Evolutionary conservation across 2,329 filamentous ascomycete species (phyloP).

Genomic region (Aureobasidium sp.): DNA sequence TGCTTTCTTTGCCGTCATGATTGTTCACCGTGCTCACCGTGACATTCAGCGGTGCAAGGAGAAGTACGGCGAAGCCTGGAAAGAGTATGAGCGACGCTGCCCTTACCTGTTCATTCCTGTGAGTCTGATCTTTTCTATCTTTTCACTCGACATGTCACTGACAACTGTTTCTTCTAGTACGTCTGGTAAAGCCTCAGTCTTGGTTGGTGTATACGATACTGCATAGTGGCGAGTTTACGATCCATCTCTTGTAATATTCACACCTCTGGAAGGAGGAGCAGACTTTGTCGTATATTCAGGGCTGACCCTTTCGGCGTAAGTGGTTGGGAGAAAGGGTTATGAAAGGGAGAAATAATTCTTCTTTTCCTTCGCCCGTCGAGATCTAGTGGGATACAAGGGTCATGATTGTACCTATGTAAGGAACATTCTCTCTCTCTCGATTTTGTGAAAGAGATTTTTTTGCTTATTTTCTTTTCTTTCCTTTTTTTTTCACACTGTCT

Average conservation of each 20-base stretch:
- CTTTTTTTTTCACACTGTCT: neutral
- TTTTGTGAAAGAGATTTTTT: too few species aligned
- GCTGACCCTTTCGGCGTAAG: too few species aligned
- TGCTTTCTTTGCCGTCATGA: conserved; percentile 73
- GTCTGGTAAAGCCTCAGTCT: neutral
- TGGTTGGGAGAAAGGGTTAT: too few species aligned
- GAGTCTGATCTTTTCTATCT: conserved; percentile 17
- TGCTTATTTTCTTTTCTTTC: neutral
- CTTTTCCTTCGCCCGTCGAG: too few species aligned
- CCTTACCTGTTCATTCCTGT: conserved; percentile 78
- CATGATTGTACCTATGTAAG: too few species aligned
- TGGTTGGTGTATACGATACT: conserved; percentile 11
- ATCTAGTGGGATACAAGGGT: too few species aligned
- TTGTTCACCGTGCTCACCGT: conserved; percentile 66
- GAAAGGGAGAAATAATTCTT: too few species aligned
- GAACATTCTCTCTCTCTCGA: too few species aligned
- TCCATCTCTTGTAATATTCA: too few species aligned
- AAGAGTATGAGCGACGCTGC: conserved; percentile 70
- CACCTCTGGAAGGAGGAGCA: too few species aligned
- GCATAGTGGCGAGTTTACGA: too few species aligned
- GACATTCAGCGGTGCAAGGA: conserved; percentile 68
- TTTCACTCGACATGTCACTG: neutral
- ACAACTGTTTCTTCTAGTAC: neutral
- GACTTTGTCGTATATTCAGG: too few species aligned
- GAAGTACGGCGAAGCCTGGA: conserved; percentile 79